phyloP scores from a whole-genome alignment of 2,329 filamentous ascomycete species.

The Mariannaea sp. region DNA sequence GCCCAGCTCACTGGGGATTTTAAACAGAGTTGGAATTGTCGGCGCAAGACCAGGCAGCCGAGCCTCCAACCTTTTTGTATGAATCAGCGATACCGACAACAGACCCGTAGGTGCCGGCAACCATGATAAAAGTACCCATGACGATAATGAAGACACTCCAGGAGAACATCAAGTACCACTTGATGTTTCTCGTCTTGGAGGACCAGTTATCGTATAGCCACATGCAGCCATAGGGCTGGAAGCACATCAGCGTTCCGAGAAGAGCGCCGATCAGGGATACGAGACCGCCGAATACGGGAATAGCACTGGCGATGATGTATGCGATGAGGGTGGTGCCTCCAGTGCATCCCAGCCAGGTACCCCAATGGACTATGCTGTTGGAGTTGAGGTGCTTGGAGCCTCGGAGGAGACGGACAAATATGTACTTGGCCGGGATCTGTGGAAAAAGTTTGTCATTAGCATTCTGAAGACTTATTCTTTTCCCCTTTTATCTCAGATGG shows the following conservation, averaged over 20 bases:
- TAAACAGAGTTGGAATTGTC: conserved; percentile 44
- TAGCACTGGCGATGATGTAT: conserved; percentile 34
- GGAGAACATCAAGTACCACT: conserved; percentile 27
- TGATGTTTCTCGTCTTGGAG: neutral
- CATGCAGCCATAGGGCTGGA: conserved; percentile 34
- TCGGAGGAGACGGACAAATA: conserved; percentile 10
- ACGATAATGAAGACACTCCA: conserved; percentile 26
- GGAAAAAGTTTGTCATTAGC: neutral
- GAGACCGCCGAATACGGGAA: conserved; percentile 22
- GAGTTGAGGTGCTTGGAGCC: conserved; percentile 10
- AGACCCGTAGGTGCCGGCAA: conserved; percentile 12
- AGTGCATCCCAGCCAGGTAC: conserved; percentile 23
- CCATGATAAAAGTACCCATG: conserved; percentile 11
- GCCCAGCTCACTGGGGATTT: no score
- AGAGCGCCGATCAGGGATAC: conserved; percentile 36
- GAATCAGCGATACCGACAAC: conserved; percentile 24
- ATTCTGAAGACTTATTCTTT: neutral
- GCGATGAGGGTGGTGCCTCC: conserved; percentile 23
- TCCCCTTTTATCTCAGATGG: no score
- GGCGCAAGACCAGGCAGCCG: conserved; percentile 46
- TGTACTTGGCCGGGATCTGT: conserved; percentile 7
- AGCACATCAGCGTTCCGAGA: conserved; percentile 34
- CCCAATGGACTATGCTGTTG: conserved; percentile 10
- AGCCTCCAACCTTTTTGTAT: conserved; percentile 42
- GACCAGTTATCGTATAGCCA: conserved; percentile 34